Percentiles rank a stretch among this genome's conserved stretches.
Evolutionary conservation across 495 filamentous ascomycete species (phyloP).

Genomic region (Penicillium fimorum): DNA sequence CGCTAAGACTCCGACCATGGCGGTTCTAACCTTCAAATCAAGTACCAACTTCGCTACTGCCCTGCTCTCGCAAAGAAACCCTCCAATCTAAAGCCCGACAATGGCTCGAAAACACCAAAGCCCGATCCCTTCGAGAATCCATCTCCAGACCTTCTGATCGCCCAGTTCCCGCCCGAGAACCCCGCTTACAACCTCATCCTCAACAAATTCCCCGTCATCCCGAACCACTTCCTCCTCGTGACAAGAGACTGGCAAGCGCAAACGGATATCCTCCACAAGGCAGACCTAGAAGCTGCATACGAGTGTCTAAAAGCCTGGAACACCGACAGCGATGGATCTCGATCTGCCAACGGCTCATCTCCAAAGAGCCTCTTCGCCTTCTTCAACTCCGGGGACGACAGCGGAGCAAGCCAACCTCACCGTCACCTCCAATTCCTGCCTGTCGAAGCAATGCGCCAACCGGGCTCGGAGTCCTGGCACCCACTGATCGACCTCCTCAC

Average conservation of each 20-base stretch:
- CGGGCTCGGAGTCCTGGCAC: slow-evolving; percentile 43
- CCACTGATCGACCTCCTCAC: slow-evolving; percentile 54
- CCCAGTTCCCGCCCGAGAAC: slow-evolving; percentile 48
- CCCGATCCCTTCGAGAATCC: slow-evolving; percentile 75
- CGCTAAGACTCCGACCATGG: background rate
- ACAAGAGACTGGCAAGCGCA: slow-evolving; percentile 66
- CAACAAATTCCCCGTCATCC: slow-evolving; percentile 81
- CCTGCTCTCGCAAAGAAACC: slow-evolving; percentile 75
- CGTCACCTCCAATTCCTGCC: slow-evolving; percentile 78
- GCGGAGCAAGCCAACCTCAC: slow-evolving; percentile 79
- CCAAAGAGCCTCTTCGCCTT: slow-evolving; percentile 64
- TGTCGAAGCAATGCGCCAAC: slow-evolving; percentile 62
- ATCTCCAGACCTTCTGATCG: slow-evolving; percentile 58
- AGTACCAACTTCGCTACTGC: slow-evolving; percentile 80
- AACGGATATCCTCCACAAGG: slow-evolving; percentile 62
- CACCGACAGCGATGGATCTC: background rate
- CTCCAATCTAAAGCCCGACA: slow-evolving; percentile 40
- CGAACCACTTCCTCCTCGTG: slow-evolving; percentile 75
- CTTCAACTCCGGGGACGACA: slow-evolving; percentile 76
- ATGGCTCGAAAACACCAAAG: slow-evolving; percentile 40
- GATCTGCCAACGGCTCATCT: background rate
- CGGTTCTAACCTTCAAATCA: slow-evolving; percentile 16
- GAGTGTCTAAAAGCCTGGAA: slow-evolving; percentile 64
- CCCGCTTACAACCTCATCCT: slow-evolving; percentile 66
- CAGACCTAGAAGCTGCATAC: slow-evolving; percentile 65